Percentiles rank a stretch among this genome's conserved stretches.
Conservation (phyloP, 2,329 filamentous ascomycete species). For the Neocatenulostroma microsporum region DNA sequence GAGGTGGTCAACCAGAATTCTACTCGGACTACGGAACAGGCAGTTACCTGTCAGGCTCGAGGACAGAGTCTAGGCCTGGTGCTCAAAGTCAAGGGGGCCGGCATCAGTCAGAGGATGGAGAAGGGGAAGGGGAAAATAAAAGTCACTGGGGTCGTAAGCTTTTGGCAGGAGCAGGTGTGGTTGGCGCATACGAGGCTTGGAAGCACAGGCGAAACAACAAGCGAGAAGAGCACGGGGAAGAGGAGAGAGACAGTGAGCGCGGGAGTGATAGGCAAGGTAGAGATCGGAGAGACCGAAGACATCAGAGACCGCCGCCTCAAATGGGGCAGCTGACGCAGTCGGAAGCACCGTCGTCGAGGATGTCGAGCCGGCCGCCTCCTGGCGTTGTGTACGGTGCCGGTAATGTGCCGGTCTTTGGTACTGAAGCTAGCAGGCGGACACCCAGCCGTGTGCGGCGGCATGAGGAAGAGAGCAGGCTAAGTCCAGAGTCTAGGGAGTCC, state of each 20-base stretch:
- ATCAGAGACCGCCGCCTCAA: conserved; percentile 1
- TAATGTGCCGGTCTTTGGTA: conserved; percentile 2
- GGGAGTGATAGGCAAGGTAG: not conserved
- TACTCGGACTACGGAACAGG: conserved; percentile 52
- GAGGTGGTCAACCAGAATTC: conserved; percentile 12
- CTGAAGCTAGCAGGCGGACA: not conserved
- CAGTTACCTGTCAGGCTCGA: conserved; percentile 50
- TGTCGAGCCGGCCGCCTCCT: conserved; percentile 12
- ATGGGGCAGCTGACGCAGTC: conserved; percentile 3
- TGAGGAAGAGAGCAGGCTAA: conserved; percentile 18
- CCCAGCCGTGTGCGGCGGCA: not conserved
- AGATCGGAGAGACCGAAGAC: conserved; percentile 2
- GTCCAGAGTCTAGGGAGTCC: conserved; percentile 24
- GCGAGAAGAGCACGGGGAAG: conserved; percentile 8
- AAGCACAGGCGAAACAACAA: conserved; percentile 28
- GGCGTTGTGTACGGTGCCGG: conserved; percentile 11
- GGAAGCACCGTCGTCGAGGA: conserved; percentile 7
- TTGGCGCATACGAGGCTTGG: conserved; percentile 51
- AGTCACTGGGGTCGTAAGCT: conserved; percentile 38
- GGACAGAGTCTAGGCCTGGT: conserved; percentile 43
- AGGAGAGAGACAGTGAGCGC: conserved; percentile 35
- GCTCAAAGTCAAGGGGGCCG: conserved; percentile 10
- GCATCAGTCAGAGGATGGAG: too few relatives aligned
- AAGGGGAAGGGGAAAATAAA: conserved; percentile 21
- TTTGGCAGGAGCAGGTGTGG: conserved; percentile 48